These are phyloP conservation scores for Cytospora paraplurivora DNA, from an alignment of 2,329 filamentous ascomycete genomes.

Conservation along the genomic window DNA sequence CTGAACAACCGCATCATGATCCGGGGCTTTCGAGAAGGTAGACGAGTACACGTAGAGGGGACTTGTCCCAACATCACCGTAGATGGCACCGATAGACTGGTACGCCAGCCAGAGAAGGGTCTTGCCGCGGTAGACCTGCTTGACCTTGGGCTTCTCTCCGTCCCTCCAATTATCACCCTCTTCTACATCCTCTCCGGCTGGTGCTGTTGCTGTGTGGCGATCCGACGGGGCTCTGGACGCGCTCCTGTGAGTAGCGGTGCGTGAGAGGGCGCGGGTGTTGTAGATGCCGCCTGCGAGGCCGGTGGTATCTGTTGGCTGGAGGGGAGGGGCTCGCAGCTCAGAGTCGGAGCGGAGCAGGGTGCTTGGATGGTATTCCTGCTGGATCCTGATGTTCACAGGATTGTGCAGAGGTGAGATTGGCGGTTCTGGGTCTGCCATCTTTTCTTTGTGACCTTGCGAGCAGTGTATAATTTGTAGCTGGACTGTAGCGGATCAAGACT, in stretches of 20 bases:
- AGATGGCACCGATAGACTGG: constrained; percentile 67
- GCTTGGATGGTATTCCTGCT: constrained; percentile 26
- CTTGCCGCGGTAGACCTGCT: constrained; percentile 31
- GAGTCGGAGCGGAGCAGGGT: constrained; percentile 22
- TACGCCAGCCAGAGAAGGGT: constrained; percentile 51
- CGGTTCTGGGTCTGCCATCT: constrained; percentile 1
- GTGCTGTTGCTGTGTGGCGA: not conserved
- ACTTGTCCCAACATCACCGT: constrained; percentile 52
- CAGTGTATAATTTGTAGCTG: not conserved
- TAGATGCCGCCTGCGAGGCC: constrained; percentile 30
- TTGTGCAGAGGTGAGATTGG: not conserved
- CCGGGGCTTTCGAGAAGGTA: constrained; percentile 58
- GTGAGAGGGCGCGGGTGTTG: constrained; percentile 29
- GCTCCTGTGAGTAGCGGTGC: constrained; percentile 22
- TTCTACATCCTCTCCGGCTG: constrained; percentile 26
- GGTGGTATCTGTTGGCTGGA: constrained; percentile 24
- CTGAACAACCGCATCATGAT: constrained; percentile 58
- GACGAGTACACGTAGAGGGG: constrained; percentile 72
- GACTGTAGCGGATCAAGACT: not conserved
- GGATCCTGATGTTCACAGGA: constrained; percentile 28
- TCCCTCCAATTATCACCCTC: constrained; percentile 31
- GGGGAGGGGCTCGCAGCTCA: constrained; percentile 24
- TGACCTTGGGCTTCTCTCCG: constrained; percentile 26
- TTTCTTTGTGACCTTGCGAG: constrained; percentile 3
- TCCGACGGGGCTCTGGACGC: constrained; percentile 18